These are phyloP conservation scores for Sarcomyxa edulis DNA, from an alignment of 768 basidiomycete genomes.

Conservation along the genomic window DNA sequence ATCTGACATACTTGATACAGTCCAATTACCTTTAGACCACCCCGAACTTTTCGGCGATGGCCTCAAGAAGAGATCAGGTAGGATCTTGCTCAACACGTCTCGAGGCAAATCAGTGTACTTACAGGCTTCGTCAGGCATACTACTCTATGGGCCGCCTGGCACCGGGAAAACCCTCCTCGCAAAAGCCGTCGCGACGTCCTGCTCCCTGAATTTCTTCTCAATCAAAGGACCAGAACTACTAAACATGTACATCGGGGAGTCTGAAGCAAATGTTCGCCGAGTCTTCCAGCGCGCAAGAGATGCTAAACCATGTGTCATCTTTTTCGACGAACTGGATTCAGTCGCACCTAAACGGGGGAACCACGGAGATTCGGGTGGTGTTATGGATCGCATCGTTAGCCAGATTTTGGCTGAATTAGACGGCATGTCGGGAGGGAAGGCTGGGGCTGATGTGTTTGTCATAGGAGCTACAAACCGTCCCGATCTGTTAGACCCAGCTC, in stretches of 20 bases:
- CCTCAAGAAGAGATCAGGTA: conserved; percentile 93
- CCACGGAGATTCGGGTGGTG: conserved; percentile 94
- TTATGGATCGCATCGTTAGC: conserved; percentile 97
- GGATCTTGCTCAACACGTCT: conserved; percentile 9
- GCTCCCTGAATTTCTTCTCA: conserved; percentile 94
- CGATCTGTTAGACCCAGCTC: conserved; percentile 84
- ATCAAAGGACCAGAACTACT: conserved; percentile 93
- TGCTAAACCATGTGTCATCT: conserved; percentile 91
- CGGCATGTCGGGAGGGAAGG: conserved; percentile 67
- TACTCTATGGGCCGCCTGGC: conserved; percentile 92
- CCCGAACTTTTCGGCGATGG: conserved; percentile 89
- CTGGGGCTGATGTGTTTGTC: conserved; percentile 78
- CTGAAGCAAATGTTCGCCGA: conserved; percentile 92
- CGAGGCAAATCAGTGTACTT: too few relatives aligned
- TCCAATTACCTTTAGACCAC: conserved; percentile 86
- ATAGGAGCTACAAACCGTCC: conserved; percentile 96
- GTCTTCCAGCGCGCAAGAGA: conserved; percentile 90
- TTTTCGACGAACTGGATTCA: conserved; percentile 95
- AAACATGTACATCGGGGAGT: conserved; percentile 99
- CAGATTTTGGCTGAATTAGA: conserved; percentile 92
- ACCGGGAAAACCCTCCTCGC: conserved; percentile 95
- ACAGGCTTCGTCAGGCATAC: conserved; percentile 56
- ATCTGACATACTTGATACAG: conserved; percentile 90
- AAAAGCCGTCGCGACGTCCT: conserved; percentile 94
- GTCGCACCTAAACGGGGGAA: conserved; percentile 93